phyloP scores from a whole-genome alignment of 2,329 filamentous ascomycete species.

The Apiospora sp. region DNA sequence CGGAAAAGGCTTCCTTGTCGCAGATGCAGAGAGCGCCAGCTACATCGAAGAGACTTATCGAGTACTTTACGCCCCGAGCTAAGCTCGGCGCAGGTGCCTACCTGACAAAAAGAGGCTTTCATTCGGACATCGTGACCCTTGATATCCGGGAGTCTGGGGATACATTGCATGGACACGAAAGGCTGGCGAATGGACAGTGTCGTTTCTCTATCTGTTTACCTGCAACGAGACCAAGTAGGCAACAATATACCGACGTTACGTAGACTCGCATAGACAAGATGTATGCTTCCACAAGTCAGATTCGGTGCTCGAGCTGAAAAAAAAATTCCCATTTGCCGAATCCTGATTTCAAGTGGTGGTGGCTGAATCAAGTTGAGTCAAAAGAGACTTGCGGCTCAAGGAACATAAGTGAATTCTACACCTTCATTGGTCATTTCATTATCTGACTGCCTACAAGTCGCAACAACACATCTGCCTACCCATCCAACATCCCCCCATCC shows the following conservation, averaged over 20 bases:
- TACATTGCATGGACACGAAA: background rate
- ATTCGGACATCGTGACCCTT: background rate
- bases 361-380: background rate
- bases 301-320: slow-evolving; percentile 4
- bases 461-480: background rate
- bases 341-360: background rate
- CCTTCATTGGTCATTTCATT: background rate
- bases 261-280: background rate
- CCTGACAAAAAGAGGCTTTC: background rate
- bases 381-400: slow-evolving; percentile 1
- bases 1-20: background rate
- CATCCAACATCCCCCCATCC: background rate
- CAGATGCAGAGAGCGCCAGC: background rate
- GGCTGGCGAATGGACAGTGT: background rate
- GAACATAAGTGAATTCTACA: background rate
- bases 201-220: background rate
- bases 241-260: background rate
- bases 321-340: background rate
- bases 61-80: background rate
- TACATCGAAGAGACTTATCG: background rate
- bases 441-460: background rate
- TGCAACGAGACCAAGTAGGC: background rate
- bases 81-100: background rate
- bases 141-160: background rate
- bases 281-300: background rate